Conservation (phyloP, 495 filamentous ascomycete genomes). For the Aspergillus campestris region DNA sequence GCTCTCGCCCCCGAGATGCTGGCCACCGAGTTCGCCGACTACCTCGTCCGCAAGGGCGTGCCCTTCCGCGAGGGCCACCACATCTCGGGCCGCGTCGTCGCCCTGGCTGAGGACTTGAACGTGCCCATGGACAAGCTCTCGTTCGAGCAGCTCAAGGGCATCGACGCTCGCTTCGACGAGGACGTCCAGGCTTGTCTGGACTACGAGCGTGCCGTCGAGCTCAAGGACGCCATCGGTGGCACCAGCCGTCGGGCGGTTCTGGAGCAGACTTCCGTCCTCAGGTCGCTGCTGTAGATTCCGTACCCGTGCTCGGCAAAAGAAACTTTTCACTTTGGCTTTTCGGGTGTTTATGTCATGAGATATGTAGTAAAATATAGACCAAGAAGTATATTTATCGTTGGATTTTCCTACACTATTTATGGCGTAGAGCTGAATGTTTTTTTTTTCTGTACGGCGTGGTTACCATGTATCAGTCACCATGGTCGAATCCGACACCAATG, state of each 20-base stretch:
- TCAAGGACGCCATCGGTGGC: slow-evolving; percentile 71
- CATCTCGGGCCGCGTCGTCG: slow-evolving; percentile 74
- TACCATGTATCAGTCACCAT: no score
- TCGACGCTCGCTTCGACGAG: slow-evolving; percentile 66
- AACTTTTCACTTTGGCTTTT: not conserved
- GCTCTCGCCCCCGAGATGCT: slow-evolving; percentile 71
- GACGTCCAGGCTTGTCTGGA: slow-evolving; percentile 71
- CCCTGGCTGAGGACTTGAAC: slow-evolving; percentile 59
- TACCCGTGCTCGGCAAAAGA: no score
- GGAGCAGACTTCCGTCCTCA: slow-evolving; percentile 71
- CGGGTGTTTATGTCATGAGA: slow-evolving; percentile 2
- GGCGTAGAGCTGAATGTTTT: no score
- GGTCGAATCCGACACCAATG: no score
- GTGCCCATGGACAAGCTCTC: slow-evolving; percentile 71
- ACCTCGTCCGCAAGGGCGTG: slow-evolving; percentile 83
- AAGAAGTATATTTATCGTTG: slow-evolving; percentile 1
- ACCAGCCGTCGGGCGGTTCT: slow-evolving; percentile 66
- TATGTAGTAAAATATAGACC: no score
- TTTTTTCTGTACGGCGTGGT: no score
- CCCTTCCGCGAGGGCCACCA: slow-evolving; percentile 76
- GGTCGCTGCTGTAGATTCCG: slow-evolving; percentile 28
- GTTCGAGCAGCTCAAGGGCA: slow-evolving; percentile 58
- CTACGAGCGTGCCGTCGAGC: slow-evolving; percentile 82
- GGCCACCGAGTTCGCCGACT: slow-evolving; percentile 81
- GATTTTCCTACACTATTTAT: no score